Evolutionary conservation across 441 rosid species (phyloP), one percentile per base, ranked within the genome.

Genomic region (Kokia cookei): DNA sequence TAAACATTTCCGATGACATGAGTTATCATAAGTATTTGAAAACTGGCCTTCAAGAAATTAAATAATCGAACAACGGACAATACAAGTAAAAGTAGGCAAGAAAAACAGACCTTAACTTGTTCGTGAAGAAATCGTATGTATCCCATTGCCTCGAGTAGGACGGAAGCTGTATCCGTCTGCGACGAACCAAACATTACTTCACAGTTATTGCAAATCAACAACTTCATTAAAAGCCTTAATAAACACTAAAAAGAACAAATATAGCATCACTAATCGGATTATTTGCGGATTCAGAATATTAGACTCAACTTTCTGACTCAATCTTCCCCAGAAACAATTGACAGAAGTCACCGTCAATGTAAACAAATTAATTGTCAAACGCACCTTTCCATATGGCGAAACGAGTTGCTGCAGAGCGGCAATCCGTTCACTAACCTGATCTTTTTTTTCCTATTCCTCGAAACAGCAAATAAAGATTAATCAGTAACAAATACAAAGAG

Each of bases 81-180:
- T 22, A 19, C 45, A 22, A 22, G 70, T 2, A 68, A 29, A 68
- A 29, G 3, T 5, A 51, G 27, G 10, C 27, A 29, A 75, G 59
- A 65, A 48, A 65, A 48, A 91, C 43, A 29, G 75, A 95, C 99
- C 98, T 93, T 86, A 51, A 95, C 96, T 95, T 95, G 99, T 73
- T 95, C 98, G 2, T 93, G 99, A 67, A 93, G 96, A 81, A 95
- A 95, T 73, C 73, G 90, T 61, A 95, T 95, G 86, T 95, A 95
- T 9, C 90, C 91, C 91, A 85, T 85, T 10, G 98, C 89, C 80
- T 91, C 97, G 64, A 74, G 79, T 75, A 95, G 94, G 62, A 95
- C 98, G 1, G 99, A 95, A 70, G 99, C 97, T 51, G 98, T 95
- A 81, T 95, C 99, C 0, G 99, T 95, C 99, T 95, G 97, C 80